These are phyloP conservation scores for Alloteropsis angusta DNA, from an alignment of 202 grass and related monocot species.

Conservation along the genomic window DNA sequence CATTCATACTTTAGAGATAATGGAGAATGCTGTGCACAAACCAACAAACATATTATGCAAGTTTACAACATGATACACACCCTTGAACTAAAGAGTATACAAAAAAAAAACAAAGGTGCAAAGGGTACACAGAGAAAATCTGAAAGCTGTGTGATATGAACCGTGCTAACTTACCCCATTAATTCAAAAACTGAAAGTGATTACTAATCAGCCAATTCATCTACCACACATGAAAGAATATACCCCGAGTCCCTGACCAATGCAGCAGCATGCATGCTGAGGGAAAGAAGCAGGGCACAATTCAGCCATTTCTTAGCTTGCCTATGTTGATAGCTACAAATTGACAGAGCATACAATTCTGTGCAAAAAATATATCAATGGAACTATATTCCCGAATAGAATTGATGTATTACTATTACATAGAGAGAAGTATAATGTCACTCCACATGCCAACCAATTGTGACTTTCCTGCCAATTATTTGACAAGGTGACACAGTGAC, in stretches of 20 bases:
- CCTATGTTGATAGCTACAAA: neutral
- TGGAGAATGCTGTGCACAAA: neutral
- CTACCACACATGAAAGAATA: neutral
- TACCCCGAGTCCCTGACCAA: neutral
- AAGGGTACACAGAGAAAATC: slow-evolving; percentile 8
- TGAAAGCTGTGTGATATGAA: neutral
- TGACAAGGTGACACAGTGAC: neutral
- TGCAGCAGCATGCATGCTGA: neutral
- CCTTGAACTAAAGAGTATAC: neutral
- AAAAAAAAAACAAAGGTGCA: neutral
- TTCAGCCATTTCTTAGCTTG: neutral
- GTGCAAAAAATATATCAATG: neutral
- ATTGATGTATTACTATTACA: neutral
- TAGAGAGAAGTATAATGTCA: neutral
- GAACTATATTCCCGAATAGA: neutral
- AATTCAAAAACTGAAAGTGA: neutral
- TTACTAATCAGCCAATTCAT: neutral
- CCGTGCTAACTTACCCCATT: neutral
- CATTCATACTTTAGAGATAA: neutral
- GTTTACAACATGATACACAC: neutral
- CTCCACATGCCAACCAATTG: neutral
- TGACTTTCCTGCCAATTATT: neutral
- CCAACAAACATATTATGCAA: neutral
- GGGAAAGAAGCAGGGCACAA: neutral
- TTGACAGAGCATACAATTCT: neutral